A percentile compares a stretch with the other conserved stretches of the same genome.
Evolutionary conservation across 768 basidiomycete species (phyloP).

Genomic region (Mycena chlorophos): DNA sequence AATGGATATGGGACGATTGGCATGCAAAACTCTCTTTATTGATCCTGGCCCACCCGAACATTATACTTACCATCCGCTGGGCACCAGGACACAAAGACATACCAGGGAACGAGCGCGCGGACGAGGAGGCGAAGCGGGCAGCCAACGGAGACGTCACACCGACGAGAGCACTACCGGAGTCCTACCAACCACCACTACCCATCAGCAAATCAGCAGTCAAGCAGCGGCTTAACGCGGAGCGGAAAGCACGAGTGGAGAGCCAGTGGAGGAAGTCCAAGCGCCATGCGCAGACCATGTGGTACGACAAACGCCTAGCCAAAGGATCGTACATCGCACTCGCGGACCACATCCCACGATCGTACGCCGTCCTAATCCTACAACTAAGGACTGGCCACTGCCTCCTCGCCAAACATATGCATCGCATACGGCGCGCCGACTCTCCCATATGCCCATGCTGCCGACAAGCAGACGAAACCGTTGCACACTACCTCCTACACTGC

Average conservation of each 20-base stretch:
- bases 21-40: neutral
- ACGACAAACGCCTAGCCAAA: neutral
- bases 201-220: neutral
- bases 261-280: neutral
- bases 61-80: constrained; percentile 17
- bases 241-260: neutral
- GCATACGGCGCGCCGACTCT: constrained; percentile 15
- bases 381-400: constrained; percentile 20
- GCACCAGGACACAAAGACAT: constrained; percentile 23
- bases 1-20: constrained; percentile 1
- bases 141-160: neutral
- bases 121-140: constrained; percentile 23
- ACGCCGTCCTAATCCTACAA: constrained; percentile 2
- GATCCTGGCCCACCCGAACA: neutral
- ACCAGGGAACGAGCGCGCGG: constrained; percentile 22
- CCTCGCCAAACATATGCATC: constrained; percentile 22
- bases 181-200: neutral
- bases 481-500: constrained; percentile 17
- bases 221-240: neutral
- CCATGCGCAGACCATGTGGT: neutral
- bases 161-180: neutral
- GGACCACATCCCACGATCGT: neutral
- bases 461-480: constrained; percentile 3
- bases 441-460: constrained; percentile 20
- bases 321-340: neutral